A percentile compares a stretch with the other conserved stretches of the same genome.
phyloP scores from a whole-genome alignment of 1,284 basidiomycete genomes.

The Hemileia vastatrix region DNA sequence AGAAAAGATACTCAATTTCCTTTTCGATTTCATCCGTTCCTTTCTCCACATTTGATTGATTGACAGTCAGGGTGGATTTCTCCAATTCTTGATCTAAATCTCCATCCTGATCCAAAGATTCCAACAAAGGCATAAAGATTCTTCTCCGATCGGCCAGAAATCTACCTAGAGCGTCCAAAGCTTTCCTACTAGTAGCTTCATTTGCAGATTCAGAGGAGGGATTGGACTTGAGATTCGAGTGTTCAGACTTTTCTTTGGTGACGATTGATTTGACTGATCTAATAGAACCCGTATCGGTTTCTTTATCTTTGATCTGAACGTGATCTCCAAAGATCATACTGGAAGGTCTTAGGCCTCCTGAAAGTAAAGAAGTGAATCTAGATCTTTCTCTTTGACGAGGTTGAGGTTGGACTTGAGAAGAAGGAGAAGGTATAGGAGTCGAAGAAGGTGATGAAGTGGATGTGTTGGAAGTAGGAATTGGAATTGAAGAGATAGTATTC shows the following conservation, averaged over 20 bases:
- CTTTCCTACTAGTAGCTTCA: neutral
- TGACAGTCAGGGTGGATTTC: neutral
- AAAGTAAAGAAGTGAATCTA: neutral
- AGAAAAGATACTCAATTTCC: neutral
- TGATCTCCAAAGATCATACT: neutral
- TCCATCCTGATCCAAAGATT: slow-evolving; percentile 30
- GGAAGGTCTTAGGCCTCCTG: neutral
- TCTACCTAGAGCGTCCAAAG: slow-evolving; percentile 38
- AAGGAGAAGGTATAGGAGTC: too few species aligned
- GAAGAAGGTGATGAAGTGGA: too few species aligned
- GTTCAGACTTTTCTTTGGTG: slow-evolving; percentile 21
- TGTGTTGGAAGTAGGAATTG: too few species aligned
- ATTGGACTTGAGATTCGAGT: slow-evolving; percentile 21
- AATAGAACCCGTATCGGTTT: neutral
- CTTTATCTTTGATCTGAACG: neutral
- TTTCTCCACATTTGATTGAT: too few species aligned
- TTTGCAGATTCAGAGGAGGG: neutral
- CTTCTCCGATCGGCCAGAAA: slow-evolving; percentile 41
- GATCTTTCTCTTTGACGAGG: neutral
- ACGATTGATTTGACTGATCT: neutral
- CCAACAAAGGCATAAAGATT: slow-evolving; percentile 38
- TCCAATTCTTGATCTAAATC: slow-evolving; percentile 16
- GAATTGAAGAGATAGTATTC: too few species aligned
- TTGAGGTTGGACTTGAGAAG: too few species aligned
- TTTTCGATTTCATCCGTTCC: neutral